phyloP scores from a whole-genome alignment of 805 yeast species.

The Spathaspora passalidarum region DNA sequence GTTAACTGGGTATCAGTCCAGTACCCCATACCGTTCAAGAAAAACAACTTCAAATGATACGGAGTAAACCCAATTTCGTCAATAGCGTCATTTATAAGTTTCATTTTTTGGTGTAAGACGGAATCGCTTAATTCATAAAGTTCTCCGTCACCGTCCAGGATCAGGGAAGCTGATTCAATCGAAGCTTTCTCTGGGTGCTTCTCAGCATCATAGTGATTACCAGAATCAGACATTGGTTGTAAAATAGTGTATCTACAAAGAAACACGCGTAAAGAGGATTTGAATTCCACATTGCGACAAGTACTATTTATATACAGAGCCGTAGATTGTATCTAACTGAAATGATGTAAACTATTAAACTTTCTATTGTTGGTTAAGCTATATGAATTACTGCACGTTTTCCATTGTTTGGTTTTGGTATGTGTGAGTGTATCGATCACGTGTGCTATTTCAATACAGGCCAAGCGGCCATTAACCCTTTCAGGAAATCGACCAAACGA shows the following conservation, averaged over 20 bases:
- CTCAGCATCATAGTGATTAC: constrained; percentile 1
- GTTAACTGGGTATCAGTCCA: constrained; percentile 31
- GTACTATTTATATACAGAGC: background rate
- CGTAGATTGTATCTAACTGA: too few relatives aligned
- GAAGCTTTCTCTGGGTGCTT: constrained; percentile 1
- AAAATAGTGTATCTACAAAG: background rate
- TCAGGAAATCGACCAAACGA: background rate
- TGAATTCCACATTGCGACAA: background rate
- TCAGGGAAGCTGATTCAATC: background rate
- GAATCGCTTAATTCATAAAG: constrained; percentile 21
- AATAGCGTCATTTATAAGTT: constrained; percentile 49
- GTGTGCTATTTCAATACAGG: background rate
- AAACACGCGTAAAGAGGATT: too few relatives aligned
- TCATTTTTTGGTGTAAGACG: constrained; percentile 39
- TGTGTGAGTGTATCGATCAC: background rate
- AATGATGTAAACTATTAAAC: too few relatives aligned
- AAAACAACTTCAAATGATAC: constrained; percentile 32
- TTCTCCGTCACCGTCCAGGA: constrained; percentile 1
- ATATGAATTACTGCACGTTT: background rate
- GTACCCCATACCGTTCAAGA: constrained; percentile 37
- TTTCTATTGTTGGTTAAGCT: too few relatives aligned
- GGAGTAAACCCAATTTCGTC: constrained; percentile 52
- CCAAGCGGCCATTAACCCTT: background rate
- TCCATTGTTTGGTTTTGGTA: background rate
- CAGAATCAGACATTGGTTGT: background rate